Evolutionary conservation across 2,329 filamentous ascomycete species (phyloP).

Genomic region (Boeremia lycopersici): DNA sequence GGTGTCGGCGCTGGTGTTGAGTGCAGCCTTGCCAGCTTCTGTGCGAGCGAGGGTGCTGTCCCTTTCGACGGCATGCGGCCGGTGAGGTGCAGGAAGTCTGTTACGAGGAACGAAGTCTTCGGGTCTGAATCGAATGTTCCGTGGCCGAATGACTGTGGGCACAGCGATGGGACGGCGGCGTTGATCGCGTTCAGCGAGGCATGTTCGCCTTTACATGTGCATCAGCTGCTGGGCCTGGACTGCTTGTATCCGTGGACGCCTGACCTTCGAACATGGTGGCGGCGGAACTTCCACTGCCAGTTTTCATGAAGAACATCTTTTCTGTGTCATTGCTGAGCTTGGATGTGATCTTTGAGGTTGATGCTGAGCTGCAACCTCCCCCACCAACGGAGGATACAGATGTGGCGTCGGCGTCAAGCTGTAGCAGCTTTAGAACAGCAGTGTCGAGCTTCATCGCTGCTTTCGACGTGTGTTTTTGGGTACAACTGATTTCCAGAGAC

Average conservation of each 20-base stretch:
- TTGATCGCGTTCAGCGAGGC: conserved; percentile 84
- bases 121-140: conserved; percentile 61
- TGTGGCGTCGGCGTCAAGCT: conserved; percentile 61
- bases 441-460: conserved; percentile 62
- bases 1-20: conserved; percentile 73
- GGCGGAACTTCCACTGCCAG: conserved; percentile 63
- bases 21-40: conserved; percentile 80
- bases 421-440: conserved; percentile 66
- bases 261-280: conserved; percentile 73
- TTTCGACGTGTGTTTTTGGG: not conserved
- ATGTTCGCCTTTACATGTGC: conserved; percentile 69
- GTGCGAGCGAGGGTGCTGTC: conserved; percentile 62
- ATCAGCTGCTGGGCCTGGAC: conserved; percentile 15
- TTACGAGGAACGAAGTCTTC: conserved; percentile 65
- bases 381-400: conserved; percentile 67
- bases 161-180: conserved; percentile 71
- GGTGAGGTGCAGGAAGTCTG: conserved; percentile 74
- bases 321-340: conserved; percentile 56
- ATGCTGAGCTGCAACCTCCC: conserved; percentile 67
- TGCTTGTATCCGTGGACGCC: not conserved
- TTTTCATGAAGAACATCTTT: conserved; percentile 74
- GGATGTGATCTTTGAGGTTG: conserved; percentile 66
- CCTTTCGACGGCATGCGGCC: conserved; percentile 38
- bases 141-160: conserved; percentile 75
- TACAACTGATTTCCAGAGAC: not conserved